Percentiles rank a stretch among this genome's conserved stretches.
These are phyloP conservation scores for Forsythia viridissima DNA, from an alignment of 257 asterid species.

Conservation along the genomic window DNA sequence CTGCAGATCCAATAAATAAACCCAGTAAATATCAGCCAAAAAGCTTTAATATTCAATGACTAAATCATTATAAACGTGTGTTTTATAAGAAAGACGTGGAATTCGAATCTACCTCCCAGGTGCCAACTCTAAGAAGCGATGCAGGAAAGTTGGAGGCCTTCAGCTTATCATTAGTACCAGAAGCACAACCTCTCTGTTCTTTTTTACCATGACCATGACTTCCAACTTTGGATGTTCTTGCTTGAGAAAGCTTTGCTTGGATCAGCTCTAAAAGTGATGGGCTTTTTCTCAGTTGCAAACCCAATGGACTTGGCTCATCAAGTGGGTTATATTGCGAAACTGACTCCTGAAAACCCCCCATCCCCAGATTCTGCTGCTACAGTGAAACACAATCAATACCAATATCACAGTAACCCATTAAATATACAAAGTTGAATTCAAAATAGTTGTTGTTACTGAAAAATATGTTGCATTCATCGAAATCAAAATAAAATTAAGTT, in stretches of 20 bases:
- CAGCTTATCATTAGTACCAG: constrained; percentile 32
- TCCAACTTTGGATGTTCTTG: constrained; percentile 34
- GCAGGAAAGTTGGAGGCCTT: constrained; percentile 42
- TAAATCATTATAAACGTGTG: background rate
- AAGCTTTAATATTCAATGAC: background rate
- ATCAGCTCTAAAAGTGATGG: constrained; percentile 66
- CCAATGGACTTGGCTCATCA: constrained; percentile 64
- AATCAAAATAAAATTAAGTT: background rate
- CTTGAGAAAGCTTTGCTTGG: constrained; percentile 36
- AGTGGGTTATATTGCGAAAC: constrained; percentile 51
- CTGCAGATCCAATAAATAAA: constrained; percentile 15
- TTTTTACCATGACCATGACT: constrained; percentile 38
- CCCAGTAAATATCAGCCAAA: constrained; percentile 1
- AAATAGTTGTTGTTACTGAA: constrained; percentile 4
- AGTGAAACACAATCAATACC: constrained; percentile 1
- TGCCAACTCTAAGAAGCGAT: constrained; percentile 32
- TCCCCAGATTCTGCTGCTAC: constrained; percentile 39
- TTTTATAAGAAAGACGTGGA: background rate
- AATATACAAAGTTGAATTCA: background rate
- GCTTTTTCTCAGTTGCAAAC: constrained; percentile 60
- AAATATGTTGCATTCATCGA: background rate
- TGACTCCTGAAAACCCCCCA: constrained; percentile 28
- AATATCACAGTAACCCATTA: constrained; percentile 8
- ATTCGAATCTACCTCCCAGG: constrained; percentile 35
- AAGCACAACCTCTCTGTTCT: constrained; percentile 22